Evolutionary conservation across 1,139 yeast genomes (phyloP).

Genomic region (Candida frijolesensis): DNA sequence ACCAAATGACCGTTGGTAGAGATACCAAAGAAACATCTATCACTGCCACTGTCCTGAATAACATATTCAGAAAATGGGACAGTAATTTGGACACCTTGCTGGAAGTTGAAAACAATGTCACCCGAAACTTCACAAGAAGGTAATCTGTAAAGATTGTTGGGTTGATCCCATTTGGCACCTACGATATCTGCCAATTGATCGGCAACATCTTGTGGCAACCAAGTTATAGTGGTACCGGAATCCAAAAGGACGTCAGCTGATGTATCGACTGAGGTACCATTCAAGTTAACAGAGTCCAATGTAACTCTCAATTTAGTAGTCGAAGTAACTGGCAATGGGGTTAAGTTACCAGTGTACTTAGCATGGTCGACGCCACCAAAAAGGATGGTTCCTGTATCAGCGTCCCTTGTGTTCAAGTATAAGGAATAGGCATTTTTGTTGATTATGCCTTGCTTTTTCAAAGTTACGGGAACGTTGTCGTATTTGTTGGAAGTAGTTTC

Average conservation of each 20-base stretch:
- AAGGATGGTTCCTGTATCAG: conserved; percentile 25
- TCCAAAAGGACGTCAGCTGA: conserved; percentile 19
- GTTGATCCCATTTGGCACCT: conserved; percentile 23
- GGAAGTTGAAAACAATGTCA: conserved; percentile 26
- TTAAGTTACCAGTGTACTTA: conserved; percentile 26
- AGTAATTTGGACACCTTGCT: conserved; percentile 27
- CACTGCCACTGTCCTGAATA: conserved; percentile 8
- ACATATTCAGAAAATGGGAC: conserved; percentile 31
- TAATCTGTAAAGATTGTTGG: conserved; percentile 3
- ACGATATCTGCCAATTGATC: conserved; percentile 15
- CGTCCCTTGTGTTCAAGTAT: conserved; percentile 26
- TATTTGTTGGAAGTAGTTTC: conserved; percentile 19
- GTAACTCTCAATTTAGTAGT: conserved; percentile 3
- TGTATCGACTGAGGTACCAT: not conserved
- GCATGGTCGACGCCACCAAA: conserved; percentile 36
- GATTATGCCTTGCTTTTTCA: conserved; percentile 48
- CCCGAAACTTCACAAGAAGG: conserved; percentile 11
- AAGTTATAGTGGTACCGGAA: conserved; percentile 33
- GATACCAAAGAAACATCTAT: conserved; percentile 12
- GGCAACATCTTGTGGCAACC: conserved; percentile 17
- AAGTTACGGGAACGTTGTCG: conserved; percentile 33
- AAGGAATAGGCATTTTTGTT: conserved; percentile 40
- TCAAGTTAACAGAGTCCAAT: conserved; percentile 1
- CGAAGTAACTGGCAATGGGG: conserved; percentile 10
- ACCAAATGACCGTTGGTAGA: conserved; percentile 7